Evolutionary conservation across 208 protist species (phyloP).

Genomic region (Herpetomonas samuelpessoai): DNA sequence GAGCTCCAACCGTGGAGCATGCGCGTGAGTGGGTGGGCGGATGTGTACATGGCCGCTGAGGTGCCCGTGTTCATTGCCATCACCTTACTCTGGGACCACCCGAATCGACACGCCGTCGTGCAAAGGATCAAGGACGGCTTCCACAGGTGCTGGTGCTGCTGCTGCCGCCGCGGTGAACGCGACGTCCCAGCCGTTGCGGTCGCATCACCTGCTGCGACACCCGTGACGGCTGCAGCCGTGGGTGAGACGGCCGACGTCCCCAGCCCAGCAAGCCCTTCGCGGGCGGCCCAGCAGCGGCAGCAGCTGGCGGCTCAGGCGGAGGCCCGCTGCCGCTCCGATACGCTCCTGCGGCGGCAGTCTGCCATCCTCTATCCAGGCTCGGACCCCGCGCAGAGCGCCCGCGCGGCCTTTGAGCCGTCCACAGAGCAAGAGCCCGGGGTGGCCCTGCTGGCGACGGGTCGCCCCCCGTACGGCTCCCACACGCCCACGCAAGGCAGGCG

Average conservation of each 20-base stretch:
- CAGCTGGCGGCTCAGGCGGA: not conserved
- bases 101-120: slow-evolving; percentile 22
- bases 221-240: not conserved
- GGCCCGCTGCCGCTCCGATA: not conserved
- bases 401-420: not conserved
- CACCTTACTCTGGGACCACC: slow-evolving; percentile 50
- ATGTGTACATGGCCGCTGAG: slow-evolving; percentile 55
- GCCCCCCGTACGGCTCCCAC: not conserved
- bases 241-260: not conserved
- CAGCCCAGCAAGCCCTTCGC: not conserved
- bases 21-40: slow-evolving; percentile 22
- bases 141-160: slow-evolving; percentile 9
- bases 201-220: no score
- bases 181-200: not conserved
- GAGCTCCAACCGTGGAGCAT: slow-evolving; percentile 26
- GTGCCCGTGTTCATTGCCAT: slow-evolving; percentile 32
- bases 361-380: not conserved
- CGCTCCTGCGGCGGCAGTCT: not conserved
- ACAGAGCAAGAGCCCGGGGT: not conserved
- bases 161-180: not conserved
- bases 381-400: not conserved
- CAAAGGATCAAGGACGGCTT: slow-evolving; percentile 6
- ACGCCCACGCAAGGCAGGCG: no score
- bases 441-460: not conserved
- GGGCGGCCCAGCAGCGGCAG: not conserved